Percentiles rank a stretch among this genome's conserved stretches.
These are phyloP conservation scores for Phylloboletellus chloephorus DNA, from an alignment of 1,284 basidiomycete genomes.

Conservation along the genomic window DNA sequence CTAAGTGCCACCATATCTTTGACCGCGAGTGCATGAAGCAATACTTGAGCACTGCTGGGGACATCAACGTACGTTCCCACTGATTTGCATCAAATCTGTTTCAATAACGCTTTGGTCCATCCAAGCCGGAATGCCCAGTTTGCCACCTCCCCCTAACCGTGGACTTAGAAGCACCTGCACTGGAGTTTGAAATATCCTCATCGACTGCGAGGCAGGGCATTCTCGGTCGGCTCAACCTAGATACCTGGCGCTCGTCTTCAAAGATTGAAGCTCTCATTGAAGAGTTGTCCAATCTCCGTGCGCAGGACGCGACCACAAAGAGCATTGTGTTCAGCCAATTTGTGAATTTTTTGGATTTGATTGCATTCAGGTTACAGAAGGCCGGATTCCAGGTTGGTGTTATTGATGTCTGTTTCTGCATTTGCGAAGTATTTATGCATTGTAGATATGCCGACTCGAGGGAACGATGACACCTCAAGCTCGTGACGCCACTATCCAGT, in stretches of 20 bases:
- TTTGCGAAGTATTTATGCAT: neutral
- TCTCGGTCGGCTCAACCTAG: conserved; percentile 82
- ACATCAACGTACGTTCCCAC: conserved; percentile 51
- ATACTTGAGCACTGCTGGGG: conserved; percentile 79
- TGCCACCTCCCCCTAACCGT: conserved; percentile 93
- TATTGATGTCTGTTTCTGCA: neutral
- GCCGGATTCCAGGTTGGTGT: conserved; percentile 77
- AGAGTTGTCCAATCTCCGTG: conserved; percentile 80
- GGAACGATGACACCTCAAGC: conserved; percentile 97
- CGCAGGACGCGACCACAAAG: conserved; percentile 90
- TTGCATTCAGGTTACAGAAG: conserved; percentile 88
- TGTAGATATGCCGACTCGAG: conserved; percentile 87
- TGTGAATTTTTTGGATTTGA: conserved; percentile 85
- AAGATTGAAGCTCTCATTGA: conserved; percentile 98
- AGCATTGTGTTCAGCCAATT: conserved; percentile 96
- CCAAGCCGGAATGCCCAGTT: conserved; percentile 86
- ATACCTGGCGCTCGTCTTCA: conserved; percentile 89
- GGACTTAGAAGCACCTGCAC: conserved; percentile 88
- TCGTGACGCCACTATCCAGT: conserved; percentile 89
- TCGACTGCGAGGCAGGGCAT: conserved; percentile 83
- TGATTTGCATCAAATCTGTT: neutral
- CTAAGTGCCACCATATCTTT: conserved; percentile 86
- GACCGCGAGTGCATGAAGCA: conserved; percentile 95
- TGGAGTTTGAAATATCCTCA: conserved; percentile 72
- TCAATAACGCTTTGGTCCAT: conserved; percentile 1